Evolutionary conservation across 2,329 filamentous ascomycete species (phyloP), one percentile per base, ranked within the genome.

Genomic region (Falciphora oryzae): DNA sequence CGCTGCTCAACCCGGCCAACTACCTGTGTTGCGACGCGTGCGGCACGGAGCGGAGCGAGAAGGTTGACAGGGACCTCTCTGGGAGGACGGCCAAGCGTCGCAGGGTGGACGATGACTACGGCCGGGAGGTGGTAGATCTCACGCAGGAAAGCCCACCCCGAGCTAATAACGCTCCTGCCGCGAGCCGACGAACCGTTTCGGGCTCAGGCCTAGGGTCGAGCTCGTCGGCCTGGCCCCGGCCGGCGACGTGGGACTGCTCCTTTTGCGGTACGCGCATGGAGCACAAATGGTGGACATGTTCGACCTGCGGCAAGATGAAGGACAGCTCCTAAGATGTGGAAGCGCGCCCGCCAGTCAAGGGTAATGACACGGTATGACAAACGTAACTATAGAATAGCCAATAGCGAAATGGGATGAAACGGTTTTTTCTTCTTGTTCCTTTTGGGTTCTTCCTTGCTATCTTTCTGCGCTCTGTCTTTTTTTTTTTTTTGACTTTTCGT

Each of bases 11-110:
- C 68, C 80, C 81, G 1, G 65, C 73, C 11, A 74, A 68, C n/a
- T 84, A 76, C 67, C 74, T 84, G 31, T 80, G 75, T 68, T 89
- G 86, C 70, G 84, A 85, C 67, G 85, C 82, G 6, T 89, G 86
- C 68, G 80, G 79, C 13, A 73, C 72, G 13, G 77, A 83, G 70
- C 76, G 80, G 63, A 71, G 73, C 14, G 72, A 70, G 28, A 70
- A 73, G n/a, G 69, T 4, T 6, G 44, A n/a, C 44, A 50, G 22
- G 22, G 44, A 25, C 44, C 44, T 71, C 27, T 59, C 66, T 29
- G 61, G 57, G 58, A 65, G 63, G 57, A 50, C 28, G 38, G 63
- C 58, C 22, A 53, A 53, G 44, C 44, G 44, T n/a, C 22, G 44
- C 44, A 53, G n/a, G 44, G 57, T 2, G 38, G 28, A 56, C 53